These are phyloP conservation scores for Metarhizium guizhouense DNA, from an alignment of 2,329 filamentous ascomycete genomes.

Conservation along the genomic window DNA sequence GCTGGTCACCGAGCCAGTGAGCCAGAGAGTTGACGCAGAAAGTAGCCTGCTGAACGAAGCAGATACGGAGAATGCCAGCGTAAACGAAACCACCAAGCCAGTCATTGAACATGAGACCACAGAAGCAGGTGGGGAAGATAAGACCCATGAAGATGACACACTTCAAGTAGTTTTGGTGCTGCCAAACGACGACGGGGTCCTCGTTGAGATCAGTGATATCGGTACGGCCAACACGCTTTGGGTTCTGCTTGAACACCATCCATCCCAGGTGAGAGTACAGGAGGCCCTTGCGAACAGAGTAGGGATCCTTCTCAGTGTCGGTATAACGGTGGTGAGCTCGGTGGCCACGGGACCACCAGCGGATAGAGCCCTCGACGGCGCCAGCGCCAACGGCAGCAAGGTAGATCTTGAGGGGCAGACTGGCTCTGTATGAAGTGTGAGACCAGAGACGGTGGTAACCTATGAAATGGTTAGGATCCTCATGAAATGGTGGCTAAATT, in stretches of 20 bases:
- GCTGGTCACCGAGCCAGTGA: slow-evolving; percentile 87
- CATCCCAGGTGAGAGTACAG: slow-evolving; percentile 75
- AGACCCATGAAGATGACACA: slow-evolving; percentile 70
- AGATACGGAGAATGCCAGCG: slow-evolving; percentile 75
- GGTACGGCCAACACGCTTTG: slow-evolving; percentile 77
- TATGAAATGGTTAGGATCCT: slow-evolving; percentile 2
- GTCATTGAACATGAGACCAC: slow-evolving; percentile 73
- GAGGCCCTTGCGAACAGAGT: slow-evolving; percentile 82
- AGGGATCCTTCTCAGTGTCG: slow-evolving; percentile 86
- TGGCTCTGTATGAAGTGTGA: slow-evolving; percentile 74
- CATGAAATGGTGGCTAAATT: too few relatives aligned
- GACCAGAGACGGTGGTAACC: slow-evolving; percentile 67
- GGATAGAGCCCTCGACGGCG: slow-evolving; percentile 75
- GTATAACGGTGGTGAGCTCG: slow-evolving; percentile 86
- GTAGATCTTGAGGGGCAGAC: slow-evolving; percentile 68
- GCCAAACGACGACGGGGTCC: slow-evolving; percentile 76
- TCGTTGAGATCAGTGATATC: slow-evolving; percentile 86
- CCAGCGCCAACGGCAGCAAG: slow-evolving; percentile 74
- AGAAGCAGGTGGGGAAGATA: slow-evolving; percentile 64
- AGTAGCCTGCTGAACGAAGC: slow-evolving; percentile 85
- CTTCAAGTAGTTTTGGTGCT: slow-evolving; percentile 81
- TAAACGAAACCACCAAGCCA: slow-evolving; percentile 78
- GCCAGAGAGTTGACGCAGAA: slow-evolving; percentile 90
- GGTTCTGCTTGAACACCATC: slow-evolving; percentile 93
- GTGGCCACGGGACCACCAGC: slow-evolving; percentile 85